These are phyloP conservation scores for Paradendryphiella salina DNA, from an alignment of 2,329 filamentous ascomycete genomes.

Conservation along the genomic window DNA sequence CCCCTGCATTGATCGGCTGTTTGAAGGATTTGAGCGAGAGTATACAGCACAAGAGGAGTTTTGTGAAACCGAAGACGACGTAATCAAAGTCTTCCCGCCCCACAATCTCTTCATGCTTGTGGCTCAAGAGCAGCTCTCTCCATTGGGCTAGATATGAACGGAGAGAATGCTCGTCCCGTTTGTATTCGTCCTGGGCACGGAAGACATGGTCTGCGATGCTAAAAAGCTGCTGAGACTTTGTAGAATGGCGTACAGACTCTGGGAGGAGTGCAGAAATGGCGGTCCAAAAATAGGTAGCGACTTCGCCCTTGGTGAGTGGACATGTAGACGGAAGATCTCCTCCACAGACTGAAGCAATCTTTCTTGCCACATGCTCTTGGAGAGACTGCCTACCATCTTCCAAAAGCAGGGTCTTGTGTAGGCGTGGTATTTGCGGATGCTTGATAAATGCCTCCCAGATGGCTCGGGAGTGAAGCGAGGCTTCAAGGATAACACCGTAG, in stretches of 20 bases:
- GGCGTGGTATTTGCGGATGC: conserved; percentile 22
- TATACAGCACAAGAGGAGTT: conserved; percentile 46
- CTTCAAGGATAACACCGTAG: conserved; percentile 43
- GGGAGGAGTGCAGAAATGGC: conserved; percentile 40
- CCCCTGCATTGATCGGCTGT: conserved; percentile 39
- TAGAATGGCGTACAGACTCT: conserved; percentile 24
- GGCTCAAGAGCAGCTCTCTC: conserved; percentile 40
- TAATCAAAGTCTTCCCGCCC: conserved; percentile 43
- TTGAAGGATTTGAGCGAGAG: conserved; percentile 49
- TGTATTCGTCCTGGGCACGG: conserved; percentile 40
- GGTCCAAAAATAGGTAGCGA: conserved; percentile 42
- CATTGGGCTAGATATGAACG: conserved; percentile 36
- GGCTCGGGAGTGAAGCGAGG: conserved; percentile 40
- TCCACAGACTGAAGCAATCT: conserved; percentile 43
- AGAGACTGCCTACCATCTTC: conserved; percentile 26
- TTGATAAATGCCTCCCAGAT: conserved; percentile 43
- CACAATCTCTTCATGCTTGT: conserved; percentile 42
- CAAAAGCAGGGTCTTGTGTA: conserved; percentile 43
- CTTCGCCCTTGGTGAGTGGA: conserved; percentile 33
- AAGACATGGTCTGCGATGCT: conserved; percentile 44
- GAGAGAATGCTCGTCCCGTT: conserved; percentile 38
- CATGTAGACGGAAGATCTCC: conserved; percentile 42
- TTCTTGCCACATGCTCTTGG: conserved; percentile 33
- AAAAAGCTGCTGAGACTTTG: conserved; percentile 42
- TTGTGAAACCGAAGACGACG: conserved; percentile 47